Evolutionary conservation across 2,329 filamentous ascomycete species (phyloP).

Genomic region (Fusarium torreyae): DNA sequence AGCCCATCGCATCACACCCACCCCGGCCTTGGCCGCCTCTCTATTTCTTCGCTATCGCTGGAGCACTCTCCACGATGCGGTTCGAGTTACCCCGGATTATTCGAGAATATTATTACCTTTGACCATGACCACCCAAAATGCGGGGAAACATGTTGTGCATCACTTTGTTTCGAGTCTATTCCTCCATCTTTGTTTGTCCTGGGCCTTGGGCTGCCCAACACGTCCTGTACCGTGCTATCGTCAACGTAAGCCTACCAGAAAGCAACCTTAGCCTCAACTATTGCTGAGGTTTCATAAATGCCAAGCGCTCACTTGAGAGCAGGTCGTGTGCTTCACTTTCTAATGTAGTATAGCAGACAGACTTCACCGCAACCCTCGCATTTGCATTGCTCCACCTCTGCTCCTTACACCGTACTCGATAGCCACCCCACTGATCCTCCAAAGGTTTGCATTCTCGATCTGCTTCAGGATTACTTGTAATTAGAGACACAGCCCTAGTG

Average conservation of each 20-base stretch:
- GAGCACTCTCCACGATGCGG: background rate
- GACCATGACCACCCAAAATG: background rate
- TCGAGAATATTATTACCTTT: constrained; percentile 19
- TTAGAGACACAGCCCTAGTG: constrained; percentile 2
- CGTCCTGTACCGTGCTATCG: constrained; percentile 17
- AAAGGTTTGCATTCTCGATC: constrained; percentile 10
- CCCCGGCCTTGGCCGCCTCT: constrained; percentile 22
- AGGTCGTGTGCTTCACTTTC: constrained; percentile 1
- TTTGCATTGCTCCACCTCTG: background rate
- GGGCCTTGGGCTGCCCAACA: constrained; percentile 5
- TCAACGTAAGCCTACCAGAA: constrained; percentile 4
- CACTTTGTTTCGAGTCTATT: constrained; percentile 16
- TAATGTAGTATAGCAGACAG: background rate
- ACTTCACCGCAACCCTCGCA: constrained; percentile 5
- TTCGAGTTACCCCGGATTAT: constrained; percentile 44
- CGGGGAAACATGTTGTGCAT: constrained; percentile 32
- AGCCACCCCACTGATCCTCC: constrained; percentile 7
- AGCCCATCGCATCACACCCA: constrained; percentile 42
- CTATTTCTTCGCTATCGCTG: background rate
- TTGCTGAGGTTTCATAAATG: background rate
- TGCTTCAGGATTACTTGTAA: background rate
- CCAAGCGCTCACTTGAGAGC: background rate
- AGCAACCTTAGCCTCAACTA: background rate
- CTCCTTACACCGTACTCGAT: constrained; percentile 4
- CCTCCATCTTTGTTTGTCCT: constrained; percentile 6